Evolutionary conservation across 139 green algal genomes (phyloP).

Genomic region (Nannochloris sp.): DNA sequence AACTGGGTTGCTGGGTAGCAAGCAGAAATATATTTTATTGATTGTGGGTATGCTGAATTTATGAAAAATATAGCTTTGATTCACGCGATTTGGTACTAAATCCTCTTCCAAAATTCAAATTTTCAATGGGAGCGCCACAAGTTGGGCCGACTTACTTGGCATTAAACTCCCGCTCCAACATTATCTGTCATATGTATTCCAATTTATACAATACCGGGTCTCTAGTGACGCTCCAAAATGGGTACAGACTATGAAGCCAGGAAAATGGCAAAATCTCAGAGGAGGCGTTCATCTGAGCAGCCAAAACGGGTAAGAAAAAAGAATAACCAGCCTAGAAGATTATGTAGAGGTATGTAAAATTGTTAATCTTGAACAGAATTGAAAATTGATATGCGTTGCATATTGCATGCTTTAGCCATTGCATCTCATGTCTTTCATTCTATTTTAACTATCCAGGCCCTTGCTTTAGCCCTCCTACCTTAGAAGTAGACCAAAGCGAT

Average conservation of each 20-base stretch:
- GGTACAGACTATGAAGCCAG: conserved; percentile 50
- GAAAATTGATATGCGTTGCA: not conserved
- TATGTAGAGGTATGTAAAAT: conserved; percentile 24
- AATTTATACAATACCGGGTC: not conserved
- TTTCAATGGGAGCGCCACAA: too few species aligned
- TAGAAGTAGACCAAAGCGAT: not conserved
- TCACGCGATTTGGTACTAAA: too few species aligned
- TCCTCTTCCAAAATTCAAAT: too few species aligned
- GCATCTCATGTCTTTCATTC: not conserved
- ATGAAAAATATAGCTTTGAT: too few species aligned
- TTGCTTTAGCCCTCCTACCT: conserved; percentile 21
- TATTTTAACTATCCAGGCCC: not conserved
- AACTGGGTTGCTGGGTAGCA: too few species aligned
- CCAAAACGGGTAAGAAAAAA: conserved; percentile 19
- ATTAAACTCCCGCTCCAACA: too few species aligned
- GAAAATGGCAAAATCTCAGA: conserved; percentile 46
- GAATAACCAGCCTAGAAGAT: conserved; percentile 26
- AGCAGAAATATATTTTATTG: too few species aligned
- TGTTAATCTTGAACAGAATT: not conserved
- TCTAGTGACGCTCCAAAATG: too few species aligned
- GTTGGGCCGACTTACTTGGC: too few species aligned
- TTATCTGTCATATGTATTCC: not conserved
- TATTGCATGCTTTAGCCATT: not conserved
- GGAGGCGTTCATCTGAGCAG: conserved; percentile 11
- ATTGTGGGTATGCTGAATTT: too few species aligned